phyloP scores from a whole-genome alignment of 2,329 filamentous ascomycete species.

The Phoma herbarum region DNA sequence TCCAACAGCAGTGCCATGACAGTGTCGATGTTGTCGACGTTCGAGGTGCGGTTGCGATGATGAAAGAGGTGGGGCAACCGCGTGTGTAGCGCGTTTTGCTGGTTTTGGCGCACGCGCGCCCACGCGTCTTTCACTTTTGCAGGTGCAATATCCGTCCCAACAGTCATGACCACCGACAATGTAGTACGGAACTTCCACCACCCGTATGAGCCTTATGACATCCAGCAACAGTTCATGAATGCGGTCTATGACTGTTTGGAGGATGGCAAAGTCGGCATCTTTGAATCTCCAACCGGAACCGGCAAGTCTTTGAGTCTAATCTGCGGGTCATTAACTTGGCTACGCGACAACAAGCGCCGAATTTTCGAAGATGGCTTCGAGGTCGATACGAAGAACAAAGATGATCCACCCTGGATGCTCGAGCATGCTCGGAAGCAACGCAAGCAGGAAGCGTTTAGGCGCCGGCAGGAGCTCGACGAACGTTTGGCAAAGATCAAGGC shows the following conservation, averaged over 20 bases:
- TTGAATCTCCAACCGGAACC: constrained; percentile 93
- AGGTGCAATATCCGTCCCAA: not conserved
- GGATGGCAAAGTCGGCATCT: constrained; percentile 81
- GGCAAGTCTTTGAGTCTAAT: constrained; percentile 94
- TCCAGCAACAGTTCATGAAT: constrained; percentile 88
- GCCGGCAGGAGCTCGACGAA: constrained; percentile 77
- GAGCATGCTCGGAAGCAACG: constrained; percentile 77
- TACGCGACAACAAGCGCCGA: constrained; percentile 79
- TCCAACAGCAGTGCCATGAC: no score
- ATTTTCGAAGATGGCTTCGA: constrained; percentile 64
- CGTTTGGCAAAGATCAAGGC: constrained; percentile 70
- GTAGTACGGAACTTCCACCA: constrained; percentile 74
- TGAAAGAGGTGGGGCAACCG: not conserved
- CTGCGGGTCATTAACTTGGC: constrained; percentile 87
- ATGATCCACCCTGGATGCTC: constrained; percentile 85
- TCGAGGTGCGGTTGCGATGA: not conserved
- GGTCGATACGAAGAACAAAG: constrained; percentile 60
- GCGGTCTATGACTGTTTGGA: constrained; percentile 82
- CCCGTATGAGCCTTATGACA: constrained; percentile 85
- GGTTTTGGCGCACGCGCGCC: not conserved
- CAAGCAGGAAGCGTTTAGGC: constrained; percentile 69
- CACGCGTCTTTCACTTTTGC: not conserved
- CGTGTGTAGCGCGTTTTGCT: not conserved
- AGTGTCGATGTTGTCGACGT: not conserved
- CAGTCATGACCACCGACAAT: constrained; percentile 29